Percentiles rank a stretch among this genome's conserved stretches.
Evolutionary conservation across 352 stramenopile species (phyloP).

Genomic region (Blastocystis sp.): DNA sequence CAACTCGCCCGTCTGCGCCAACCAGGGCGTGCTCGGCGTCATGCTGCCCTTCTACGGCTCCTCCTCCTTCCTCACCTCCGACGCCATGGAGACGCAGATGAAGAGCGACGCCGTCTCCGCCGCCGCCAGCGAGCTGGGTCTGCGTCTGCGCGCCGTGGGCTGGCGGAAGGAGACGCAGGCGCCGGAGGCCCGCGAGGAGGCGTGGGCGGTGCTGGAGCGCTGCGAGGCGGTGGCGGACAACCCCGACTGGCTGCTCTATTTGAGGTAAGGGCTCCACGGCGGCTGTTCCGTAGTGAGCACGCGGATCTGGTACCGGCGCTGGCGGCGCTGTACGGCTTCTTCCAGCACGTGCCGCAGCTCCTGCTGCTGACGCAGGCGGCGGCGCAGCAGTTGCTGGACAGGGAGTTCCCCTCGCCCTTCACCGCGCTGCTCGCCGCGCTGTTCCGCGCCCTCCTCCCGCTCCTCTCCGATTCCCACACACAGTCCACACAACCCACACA

Average conservation of each 20-base stretch:
- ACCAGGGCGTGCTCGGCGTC: constrained; percentile 2
- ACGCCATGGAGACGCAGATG: not conserved
- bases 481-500: no score
- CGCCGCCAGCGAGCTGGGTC: not conserved
- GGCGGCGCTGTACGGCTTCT: not conserved
- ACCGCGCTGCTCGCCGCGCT: not conserved
- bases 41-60: constrained; percentile 59
- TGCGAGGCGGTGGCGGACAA: not conserved
- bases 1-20: not conserved
- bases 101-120: not conserved
- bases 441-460: not conserved
- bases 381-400: not conserved
- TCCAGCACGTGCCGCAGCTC: not conserved
- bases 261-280: not conserved
- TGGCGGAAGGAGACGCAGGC: not conserved
- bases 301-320: not conserved
- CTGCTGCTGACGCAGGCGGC: not conserved
- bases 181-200: not conserved
- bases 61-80: constrained; percentile 13
- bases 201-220: not conserved
- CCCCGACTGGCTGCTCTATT: not conserved
- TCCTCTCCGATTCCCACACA: not conserved
- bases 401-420: not conserved
- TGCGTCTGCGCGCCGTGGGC: not conserved
- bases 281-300: not conserved